These are phyloP conservation scores for Talaromyces sp. DNA, from an alignment of 2,329 filamentous ascomycete genomes.

Conservation along the genomic window DNA sequence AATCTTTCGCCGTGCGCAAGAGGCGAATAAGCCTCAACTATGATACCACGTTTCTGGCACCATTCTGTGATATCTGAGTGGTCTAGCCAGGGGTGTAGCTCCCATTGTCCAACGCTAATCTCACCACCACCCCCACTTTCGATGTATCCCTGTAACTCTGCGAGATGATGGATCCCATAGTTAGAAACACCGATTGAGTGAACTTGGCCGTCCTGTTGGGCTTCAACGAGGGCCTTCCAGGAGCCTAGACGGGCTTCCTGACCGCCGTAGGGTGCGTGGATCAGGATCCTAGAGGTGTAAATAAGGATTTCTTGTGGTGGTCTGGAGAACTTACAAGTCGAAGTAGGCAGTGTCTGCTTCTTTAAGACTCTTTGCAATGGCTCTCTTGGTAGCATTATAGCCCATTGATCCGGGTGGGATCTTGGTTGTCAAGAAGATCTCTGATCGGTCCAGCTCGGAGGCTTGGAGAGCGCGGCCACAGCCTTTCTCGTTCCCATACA, in stretches of 20 bases:
- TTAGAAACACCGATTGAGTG: constrained; percentile 76
- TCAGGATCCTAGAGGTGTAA: constrained; percentile 52
- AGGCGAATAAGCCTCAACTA: constrained; percentile 79
- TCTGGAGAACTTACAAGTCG: constrained; percentile 58
- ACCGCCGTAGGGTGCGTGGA: constrained; percentile 79
- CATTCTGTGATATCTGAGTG: constrained; percentile 66
- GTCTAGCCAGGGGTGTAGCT: constrained; percentile 82
- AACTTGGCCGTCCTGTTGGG: constrained; percentile 70
- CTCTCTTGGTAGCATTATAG: constrained; percentile 68
- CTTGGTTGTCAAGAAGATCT: constrained; percentile 82
- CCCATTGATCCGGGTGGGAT: constrained; percentile 65
- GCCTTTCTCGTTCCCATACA: constrained; percentile 72
- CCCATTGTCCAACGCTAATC: constrained; percentile 78
- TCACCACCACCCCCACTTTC: constrained; percentile 61
- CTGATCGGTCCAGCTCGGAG: constrained; percentile 61
- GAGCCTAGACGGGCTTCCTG: constrained; percentile 67
- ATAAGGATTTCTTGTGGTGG: neutral
- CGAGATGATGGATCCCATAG: constrained; percentile 73
- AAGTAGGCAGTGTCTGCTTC: constrained; percentile 72
- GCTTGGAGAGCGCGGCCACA: constrained; percentile 68
- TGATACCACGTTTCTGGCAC: constrained; percentile 67
- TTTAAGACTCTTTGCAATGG: constrained; percentile 64
- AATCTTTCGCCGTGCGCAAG: constrained; percentile 72
- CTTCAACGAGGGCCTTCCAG: constrained; percentile 78
- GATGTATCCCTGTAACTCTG: constrained; percentile 62